A percentile compares a stretch with the other conserved stretches of the same genome.
Conservation (phyloP, 805 yeast genomes). For the Metschnikowia koreensis region DNA sequence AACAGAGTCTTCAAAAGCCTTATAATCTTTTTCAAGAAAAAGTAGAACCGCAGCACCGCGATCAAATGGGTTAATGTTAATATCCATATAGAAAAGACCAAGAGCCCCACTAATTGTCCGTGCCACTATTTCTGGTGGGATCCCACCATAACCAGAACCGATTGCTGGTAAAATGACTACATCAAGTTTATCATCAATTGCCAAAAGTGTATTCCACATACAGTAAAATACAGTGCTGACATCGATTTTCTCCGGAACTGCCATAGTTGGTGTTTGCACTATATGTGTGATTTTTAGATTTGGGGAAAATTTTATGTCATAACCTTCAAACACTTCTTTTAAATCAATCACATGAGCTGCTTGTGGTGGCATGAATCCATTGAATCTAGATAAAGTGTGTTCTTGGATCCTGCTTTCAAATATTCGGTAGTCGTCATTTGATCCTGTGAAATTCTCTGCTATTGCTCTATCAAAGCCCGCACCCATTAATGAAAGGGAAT, state of each 20-base stretch:
- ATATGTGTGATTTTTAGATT: background rate
- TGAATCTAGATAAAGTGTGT: slow-evolving; percentile 11
- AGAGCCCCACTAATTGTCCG: slow-evolving; percentile 23
- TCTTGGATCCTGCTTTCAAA: slow-evolving; percentile 20
- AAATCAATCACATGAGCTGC: slow-evolving; percentile 16
- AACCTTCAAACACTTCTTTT: slow-evolving; percentile 4
- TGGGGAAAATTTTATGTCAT: slow-evolving; percentile 5
- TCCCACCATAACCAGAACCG: slow-evolving; percentile 28
- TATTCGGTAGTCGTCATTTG: slow-evolving; percentile 7
- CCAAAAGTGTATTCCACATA: slow-evolving; percentile 22
- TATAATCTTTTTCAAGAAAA: slow-evolving; percentile 21
- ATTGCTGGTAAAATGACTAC: slow-evolving; percentile 26
- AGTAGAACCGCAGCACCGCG: slow-evolving; percentile 21
- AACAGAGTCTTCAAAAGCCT: slow-evolving; percentile 9
- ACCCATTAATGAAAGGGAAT: slow-evolving; percentile 28
- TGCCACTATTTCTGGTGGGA: slow-evolving; percentile 18
- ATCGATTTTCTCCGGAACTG: slow-evolving; percentile 20
- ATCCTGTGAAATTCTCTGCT: slow-evolving; percentile 14
- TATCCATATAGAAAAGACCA: slow-evolving; percentile 15
- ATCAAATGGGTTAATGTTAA: slow-evolving; percentile 12
- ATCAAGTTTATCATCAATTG: slow-evolving; percentile 1
- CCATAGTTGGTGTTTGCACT: slow-evolving; percentile 25
- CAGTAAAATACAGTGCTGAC: slow-evolving; percentile 19
- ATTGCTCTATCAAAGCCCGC: slow-evolving; percentile 29
- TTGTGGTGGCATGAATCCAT: slow-evolving; percentile 23